Evolutionary conservation across 2,329 filamentous ascomycete species (phyloP).

Genomic region (Ophiocordyceps camponoti-rufipedis): DNA sequence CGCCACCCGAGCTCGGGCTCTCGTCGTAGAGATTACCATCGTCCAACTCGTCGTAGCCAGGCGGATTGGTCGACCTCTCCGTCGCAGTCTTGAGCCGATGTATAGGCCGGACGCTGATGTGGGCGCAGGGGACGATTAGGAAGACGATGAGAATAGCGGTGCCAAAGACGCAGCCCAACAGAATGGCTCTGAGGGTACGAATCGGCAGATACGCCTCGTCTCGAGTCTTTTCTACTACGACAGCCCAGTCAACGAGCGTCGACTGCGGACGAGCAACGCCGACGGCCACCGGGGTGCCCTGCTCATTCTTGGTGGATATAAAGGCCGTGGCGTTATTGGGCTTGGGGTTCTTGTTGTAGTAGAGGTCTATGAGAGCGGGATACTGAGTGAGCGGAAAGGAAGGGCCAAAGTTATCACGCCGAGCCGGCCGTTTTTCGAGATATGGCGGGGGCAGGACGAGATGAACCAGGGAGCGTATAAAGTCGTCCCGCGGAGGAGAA

Average conservation of each 20-base stretch:
- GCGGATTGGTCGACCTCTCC: constrained; percentile 50
- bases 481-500: constrained; percentile 15
- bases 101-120: constrained; percentile 68
- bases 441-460: constrained; percentile 41
- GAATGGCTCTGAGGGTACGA: constrained; percentile 53
- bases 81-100: constrained; percentile 58
- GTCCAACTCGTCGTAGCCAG: constrained; percentile 30
- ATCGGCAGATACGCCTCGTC: constrained; percentile 64
- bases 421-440: not conserved
- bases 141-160: constrained; percentile 57
- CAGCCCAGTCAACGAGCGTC: constrained; percentile 58
- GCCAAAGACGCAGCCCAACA: constrained; percentile 72
- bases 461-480: constrained; percentile 28
- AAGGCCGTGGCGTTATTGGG: constrained; percentile 50
- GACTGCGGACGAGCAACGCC: constrained; percentile 58
- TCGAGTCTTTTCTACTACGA: constrained; percentile 61
- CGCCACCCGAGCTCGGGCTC: constrained; percentile 19
- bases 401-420: constrained; percentile 2
- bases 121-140: constrained; percentile 60
- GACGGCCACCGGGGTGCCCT: constrained; percentile 51
- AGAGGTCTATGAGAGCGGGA: constrained; percentile 42
- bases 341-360: constrained; percentile 27
- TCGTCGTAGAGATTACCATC: constrained; percentile 25
- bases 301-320: constrained; percentile 56
- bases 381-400: constrained; percentile 44